These are phyloP conservation scores for Angophora floribunda DNA, from an alignment of 345 rosid species.

Conservation along the genomic window DNA sequence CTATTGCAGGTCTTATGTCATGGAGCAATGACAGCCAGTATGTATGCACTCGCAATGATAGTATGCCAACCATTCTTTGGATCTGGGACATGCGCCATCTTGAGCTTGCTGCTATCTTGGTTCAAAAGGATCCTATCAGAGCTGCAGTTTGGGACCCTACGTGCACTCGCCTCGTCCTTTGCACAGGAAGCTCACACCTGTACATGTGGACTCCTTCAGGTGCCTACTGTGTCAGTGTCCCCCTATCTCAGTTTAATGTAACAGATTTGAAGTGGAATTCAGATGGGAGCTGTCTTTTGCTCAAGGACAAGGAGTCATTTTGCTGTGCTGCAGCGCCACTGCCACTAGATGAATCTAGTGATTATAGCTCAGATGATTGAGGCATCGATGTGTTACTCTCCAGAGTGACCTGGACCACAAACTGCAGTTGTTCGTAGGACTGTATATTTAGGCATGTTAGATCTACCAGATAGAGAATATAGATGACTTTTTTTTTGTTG, in stretches of 20 bases:
- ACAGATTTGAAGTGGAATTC: conserved; percentile 85
- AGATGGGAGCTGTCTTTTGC: conserved; percentile 86
- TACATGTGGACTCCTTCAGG: conserved; percentile 96
- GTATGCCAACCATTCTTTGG: conserved; percentile 90
- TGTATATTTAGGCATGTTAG: not conserved
- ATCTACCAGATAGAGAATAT: not conserved
- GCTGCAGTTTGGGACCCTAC: conserved; percentile 92
- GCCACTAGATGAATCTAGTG: conserved; percentile 72
- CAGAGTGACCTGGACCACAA: not conserved
- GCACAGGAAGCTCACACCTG: conserved; percentile 86
- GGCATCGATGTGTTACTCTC: not conserved
- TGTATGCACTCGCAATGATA: conserved; percentile 79
- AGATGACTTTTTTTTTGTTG: not conserved
- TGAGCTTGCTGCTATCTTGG: conserved; percentile 84
- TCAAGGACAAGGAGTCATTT: conserved; percentile 85
- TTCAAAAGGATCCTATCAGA: conserved; percentile 84
- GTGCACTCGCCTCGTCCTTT: conserved; percentile 67
- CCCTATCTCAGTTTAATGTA: conserved; percentile 57
- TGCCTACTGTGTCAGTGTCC: conserved; percentile 80
- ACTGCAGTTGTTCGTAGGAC: not conserved
- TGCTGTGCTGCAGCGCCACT: conserved; percentile 77
- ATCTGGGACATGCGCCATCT: conserved; percentile 82
- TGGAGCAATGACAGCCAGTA: conserved; percentile 94
- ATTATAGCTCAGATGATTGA: conserved; percentile 87
- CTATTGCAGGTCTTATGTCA: conserved; percentile 61